Conservation (phyloP, 2,329 filamentous ascomycete genomes). For the Chalara sp. region DNA sequence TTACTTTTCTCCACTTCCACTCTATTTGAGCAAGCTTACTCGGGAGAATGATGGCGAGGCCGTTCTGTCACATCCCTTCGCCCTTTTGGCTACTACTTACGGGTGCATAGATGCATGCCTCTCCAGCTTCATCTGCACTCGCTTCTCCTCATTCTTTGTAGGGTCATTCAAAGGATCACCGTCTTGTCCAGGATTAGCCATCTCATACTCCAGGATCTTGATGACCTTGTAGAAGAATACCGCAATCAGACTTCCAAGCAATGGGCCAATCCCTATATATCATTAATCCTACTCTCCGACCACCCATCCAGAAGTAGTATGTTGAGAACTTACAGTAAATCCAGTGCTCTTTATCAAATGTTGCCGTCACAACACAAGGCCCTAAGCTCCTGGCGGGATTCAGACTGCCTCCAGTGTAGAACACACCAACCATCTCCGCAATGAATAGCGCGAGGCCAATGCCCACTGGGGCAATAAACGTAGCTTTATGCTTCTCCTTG, state of each 20-base stretch:
- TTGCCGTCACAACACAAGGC: slow-evolving; percentile 34
- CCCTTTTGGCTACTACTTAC: no score
- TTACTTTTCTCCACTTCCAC: no score
- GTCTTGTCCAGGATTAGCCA: slow-evolving; percentile 38
- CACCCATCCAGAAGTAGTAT: no score
- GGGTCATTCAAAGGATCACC: slow-evolving; percentile 37
- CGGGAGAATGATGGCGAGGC: no score
- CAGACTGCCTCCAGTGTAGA: slow-evolving; percentile 39
- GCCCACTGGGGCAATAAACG: slow-evolving; percentile 40
- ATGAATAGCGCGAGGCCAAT: slow-evolving; percentile 41
- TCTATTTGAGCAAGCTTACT: no score
- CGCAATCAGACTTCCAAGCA: slow-evolving; percentile 40
- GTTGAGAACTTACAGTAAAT: slow-evolving; percentile 31
- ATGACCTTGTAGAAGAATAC: slow-evolving; percentile 39
- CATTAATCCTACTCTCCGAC: no score
- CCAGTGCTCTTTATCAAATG: slow-evolving; percentile 37
- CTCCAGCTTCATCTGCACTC: slow-evolving; percentile 14
- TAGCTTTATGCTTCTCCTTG: slow-evolving; percentile 38
- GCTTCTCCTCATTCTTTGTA: slow-evolving; percentile 35
- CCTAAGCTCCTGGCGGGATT: slow-evolving; percentile 40
- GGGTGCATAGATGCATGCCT: no score
- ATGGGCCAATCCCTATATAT: slow-evolving; percentile 33
- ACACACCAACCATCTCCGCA: slow-evolving; percentile 36
- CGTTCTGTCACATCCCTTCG: no score
- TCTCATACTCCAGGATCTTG: slow-evolving; percentile 41